Base-by-base conservation (phyloP, 768 basidiomycete species). In the Amanita thiersii region DNA sequence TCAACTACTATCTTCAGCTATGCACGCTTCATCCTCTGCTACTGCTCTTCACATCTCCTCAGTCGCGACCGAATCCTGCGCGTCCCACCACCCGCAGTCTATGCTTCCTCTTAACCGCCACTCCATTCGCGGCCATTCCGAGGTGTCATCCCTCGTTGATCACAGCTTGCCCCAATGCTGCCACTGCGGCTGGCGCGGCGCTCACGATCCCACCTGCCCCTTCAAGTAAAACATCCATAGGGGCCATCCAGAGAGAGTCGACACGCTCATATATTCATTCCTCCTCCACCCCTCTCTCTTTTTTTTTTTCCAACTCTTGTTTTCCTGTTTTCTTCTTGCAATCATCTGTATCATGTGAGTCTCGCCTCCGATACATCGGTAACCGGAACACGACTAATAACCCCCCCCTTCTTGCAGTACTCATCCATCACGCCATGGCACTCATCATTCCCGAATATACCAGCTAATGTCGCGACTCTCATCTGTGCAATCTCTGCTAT, bases 161-260 rank as follows among this genome's bases (percentile, higher is more conserved):
- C 64, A 69, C 52, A 76, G 71, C 64, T 67, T 75, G n/a, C 80
- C 83, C 46, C 81, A 83, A 57, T 86, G 83, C 64, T 83, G 80
- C 68, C 80, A 83, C 57, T 86, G 83, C 48, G 81, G 81, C 50
- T 80, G 69, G 68, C 77, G 82, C 51, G 81, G 80, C 28, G 55
- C 64, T 45, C 72, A 73, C 52, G 57, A 75, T 19, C 72, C 77
- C 25, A 68, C 64, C 53, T 84, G 81, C 66, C 79, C 79, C 31
- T 81, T 81, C 77, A 73, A 67, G 55, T 75, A 58, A 67, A 48
- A n/a, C n/a, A n/a, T n/a, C n/a, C n/a, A 29, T 7, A 34, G 18
- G 25, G 17, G 29, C n/a, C 1, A 2, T 37, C 28, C 12, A 34
- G 47, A 51, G 30, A 23, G 50, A 48, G n/a, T 30, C 43, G 36